These are phyloP conservation scores for Staphylotrichum tortipilum DNA, from an alignment of 495 filamentous ascomycete species.

Conservation along the genomic window DNA sequence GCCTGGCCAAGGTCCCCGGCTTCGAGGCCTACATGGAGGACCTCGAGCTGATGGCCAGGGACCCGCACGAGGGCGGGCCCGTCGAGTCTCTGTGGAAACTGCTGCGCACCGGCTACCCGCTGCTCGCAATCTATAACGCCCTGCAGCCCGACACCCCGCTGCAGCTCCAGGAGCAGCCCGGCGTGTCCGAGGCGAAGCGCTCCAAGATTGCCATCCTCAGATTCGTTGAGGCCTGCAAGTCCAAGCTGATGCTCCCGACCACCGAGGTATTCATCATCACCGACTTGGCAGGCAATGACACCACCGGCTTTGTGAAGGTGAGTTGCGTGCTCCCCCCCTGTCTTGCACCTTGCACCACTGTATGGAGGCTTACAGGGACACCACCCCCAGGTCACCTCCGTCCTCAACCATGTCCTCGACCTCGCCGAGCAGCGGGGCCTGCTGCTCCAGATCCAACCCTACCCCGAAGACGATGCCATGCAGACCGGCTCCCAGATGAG, in stretches of 20 bases:
- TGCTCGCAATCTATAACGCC: conserved; percentile 83
- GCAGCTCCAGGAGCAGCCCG: conserved; percentile 48
- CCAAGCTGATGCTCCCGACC: conserved; percentile 64
- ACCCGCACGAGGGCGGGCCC: conserved; percentile 60
- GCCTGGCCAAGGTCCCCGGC: conserved; percentile 71
- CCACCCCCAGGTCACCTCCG: conserved; percentile 50
- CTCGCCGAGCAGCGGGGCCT: conserved; percentile 66
- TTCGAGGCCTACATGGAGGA: conserved; percentile 66
- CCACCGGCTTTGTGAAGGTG: conserved; percentile 94
- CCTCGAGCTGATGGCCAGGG: conserved; percentile 42
- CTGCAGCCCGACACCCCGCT: conserved; percentile 58
- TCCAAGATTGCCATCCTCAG: conserved; percentile 53
- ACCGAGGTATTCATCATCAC: conserved; percentile 84
- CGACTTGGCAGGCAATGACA: conserved; percentile 88
- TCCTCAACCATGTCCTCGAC: conserved; percentile 87
- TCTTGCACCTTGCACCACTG: too few species aligned
- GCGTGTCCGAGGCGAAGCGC: conserved; percentile 52
- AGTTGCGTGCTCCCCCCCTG: conserved; percentile 12
- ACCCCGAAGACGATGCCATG: conserved; percentile 37
- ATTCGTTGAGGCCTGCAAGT: conserved; percentile 47
- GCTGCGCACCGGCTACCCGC: conserved; percentile 71
- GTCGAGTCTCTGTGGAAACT: conserved; percentile 88
- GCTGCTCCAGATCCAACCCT: conserved; percentile 48
- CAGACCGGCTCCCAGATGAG: conserved; percentile 52
- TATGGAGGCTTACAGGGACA: too few species aligned